Evolutionary conservation across 257 asterid genomes (phyloP).

Genomic region (Solanum clarkiae): DNA sequence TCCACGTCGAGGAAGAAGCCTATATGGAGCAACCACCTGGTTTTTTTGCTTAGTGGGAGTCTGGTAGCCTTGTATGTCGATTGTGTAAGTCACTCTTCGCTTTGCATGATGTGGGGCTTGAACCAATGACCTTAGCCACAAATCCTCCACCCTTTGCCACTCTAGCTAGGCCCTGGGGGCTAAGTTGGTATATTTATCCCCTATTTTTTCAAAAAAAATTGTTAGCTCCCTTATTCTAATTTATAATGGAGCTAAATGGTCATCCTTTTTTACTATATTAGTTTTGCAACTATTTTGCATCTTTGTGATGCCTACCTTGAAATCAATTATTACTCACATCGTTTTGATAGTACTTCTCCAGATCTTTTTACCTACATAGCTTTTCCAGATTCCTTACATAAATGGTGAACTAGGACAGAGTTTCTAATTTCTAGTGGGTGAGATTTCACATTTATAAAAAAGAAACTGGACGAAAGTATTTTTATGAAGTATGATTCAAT

Average conservation of each 20-base stretch:
- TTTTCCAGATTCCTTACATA: neutral
- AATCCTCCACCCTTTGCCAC: too few species aligned
- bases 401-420: neutral
- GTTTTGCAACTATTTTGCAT: neutral
- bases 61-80: too few species aligned
- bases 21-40: too few species aligned
- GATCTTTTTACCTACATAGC: neutral
- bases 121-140: too few species aligned
- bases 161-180: too few species aligned
- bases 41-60: too few species aligned
- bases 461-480: neutral
- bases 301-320: neutral
- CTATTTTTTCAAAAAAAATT: too few species aligned
- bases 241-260: neutral
- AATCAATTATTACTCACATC: neutral
- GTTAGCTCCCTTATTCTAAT: neutral
- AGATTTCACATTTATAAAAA: neutral
- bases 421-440: neutral
- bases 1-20: too few species aligned
- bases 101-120: too few species aligned
- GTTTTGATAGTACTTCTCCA: neutral
- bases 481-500: neutral
- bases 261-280: neutral
- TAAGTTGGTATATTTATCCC: neutral
- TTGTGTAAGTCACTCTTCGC: too few species aligned